Conservation (phyloP, 1,284 basidiomycete species). For the Cryptococcus maquisensis region DNA sequence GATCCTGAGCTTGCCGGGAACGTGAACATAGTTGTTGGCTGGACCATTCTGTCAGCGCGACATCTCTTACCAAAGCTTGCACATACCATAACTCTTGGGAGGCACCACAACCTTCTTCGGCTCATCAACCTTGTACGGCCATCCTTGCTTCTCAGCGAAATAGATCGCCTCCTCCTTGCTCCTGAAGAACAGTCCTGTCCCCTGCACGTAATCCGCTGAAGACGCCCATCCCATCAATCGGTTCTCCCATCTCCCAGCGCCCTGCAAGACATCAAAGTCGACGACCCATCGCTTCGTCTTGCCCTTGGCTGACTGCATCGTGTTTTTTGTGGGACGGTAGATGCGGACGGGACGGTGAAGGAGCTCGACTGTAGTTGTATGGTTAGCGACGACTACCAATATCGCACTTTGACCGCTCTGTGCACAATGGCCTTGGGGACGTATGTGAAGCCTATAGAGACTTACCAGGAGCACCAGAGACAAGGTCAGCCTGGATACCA, state of each 20-base stretch:
- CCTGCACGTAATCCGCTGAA: slow-evolving; percentile 97
- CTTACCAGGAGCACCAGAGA: slow-evolving; percentile 48
- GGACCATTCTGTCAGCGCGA: background rate
- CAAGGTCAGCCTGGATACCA: slow-evolving; percentile 34
- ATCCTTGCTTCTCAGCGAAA: slow-evolving; percentile 58
- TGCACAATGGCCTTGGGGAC: too few relatives aligned
- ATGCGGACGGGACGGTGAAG: slow-evolving; percentile 84
- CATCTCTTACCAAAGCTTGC: background rate
- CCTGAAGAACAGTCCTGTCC: slow-evolving; percentile 78
- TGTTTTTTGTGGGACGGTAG: slow-evolving; percentile 88
- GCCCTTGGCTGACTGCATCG: slow-evolving; percentile 87
- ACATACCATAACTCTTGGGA: slow-evolving; percentile 76
- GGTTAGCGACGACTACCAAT: background rate
- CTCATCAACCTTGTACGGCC: slow-evolving; percentile 59
- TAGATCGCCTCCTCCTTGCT: slow-evolving; percentile 89
- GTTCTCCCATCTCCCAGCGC: slow-evolving; percentile 94
- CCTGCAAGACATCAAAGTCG: slow-evolving; percentile 87
- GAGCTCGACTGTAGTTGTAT: slow-evolving; percentile 63
- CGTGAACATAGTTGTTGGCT: slow-evolving; percentile 82
- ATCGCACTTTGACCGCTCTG: background rate
- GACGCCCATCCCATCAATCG: slow-evolving; percentile 97
- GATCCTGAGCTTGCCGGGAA: slow-evolving; percentile 75
- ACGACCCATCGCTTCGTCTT: slow-evolving; percentile 89
- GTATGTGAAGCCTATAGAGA: background rate
- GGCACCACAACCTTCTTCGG: slow-evolving; percentile 68